Conservation (phyloP, 257 asterid genomes). For the Solanum chiquidenum region DNA sequence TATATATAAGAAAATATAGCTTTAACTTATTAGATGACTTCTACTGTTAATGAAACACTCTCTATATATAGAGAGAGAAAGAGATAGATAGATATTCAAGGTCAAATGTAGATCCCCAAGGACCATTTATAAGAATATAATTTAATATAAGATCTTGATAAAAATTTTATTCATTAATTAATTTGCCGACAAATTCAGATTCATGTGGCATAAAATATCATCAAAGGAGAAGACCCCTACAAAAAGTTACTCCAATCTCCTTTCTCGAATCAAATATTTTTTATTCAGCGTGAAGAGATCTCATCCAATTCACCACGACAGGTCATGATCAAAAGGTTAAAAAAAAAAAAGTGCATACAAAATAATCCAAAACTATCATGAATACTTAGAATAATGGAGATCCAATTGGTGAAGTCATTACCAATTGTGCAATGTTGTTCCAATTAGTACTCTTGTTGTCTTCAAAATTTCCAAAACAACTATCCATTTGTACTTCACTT, state of each 20-base stretch:
- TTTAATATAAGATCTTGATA: neutral
- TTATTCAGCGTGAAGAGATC: neutral
- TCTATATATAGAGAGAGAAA: no score
- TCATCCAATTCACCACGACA: neutral
- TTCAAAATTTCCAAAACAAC: neutral
- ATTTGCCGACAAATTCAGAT: neutral
- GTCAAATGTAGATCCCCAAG: no score
- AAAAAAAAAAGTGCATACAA: neutral
- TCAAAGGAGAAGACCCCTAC: neutral
- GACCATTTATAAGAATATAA: neutral
- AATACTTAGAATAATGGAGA: neutral
- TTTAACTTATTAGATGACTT: no score
- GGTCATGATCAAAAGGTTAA: neutral
- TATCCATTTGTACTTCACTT: neutral
- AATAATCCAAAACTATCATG: neutral
- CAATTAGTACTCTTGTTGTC: constrained; percentile 5
- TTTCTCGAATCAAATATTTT: neutral
- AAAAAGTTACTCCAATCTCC: neutral
- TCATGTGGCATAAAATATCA: neutral
- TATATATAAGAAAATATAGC: no score
- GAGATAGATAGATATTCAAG: no score
- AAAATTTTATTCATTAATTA: neutral
- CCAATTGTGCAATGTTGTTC: constrained; percentile 1
- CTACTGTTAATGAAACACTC: no score
- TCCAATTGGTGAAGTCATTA: neutral